Evolutionary conservation across 331 rosid genomes (phyloP), one percentile per base, ranked within the genome.

Genomic region (Cydonia oblonga): DNA sequence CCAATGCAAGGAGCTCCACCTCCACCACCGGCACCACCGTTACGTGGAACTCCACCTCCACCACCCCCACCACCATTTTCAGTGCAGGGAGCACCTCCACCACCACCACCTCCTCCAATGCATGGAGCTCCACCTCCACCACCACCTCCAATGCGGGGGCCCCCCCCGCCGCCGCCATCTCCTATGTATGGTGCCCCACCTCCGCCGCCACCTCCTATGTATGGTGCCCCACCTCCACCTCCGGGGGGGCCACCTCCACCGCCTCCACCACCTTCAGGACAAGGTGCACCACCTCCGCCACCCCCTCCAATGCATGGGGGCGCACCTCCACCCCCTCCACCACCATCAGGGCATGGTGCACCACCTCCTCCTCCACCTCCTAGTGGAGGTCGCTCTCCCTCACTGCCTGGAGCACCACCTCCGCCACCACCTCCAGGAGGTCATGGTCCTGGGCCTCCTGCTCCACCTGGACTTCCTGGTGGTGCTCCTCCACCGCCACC

Each of bases 401-500:
- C 77, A 64, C 5, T 19, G 3, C 71, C 16, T 30, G 80, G 87
- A 56, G 87, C 75, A 6, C 86, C 86, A 14, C 84, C 89, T 5
- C 89, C 93, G 1, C 90, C 90, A 5, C 88, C 93, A 46, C 88
- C 89, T 57, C 82, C 84, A 19, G 84, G 89, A 59, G 83, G 32
- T 78, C 70, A 63, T 33, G 77, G 66, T 64, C 80, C 83, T 19
- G 82, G 85, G 22, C 87, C 86, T 30, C 96, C 95, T 40, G 74
- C 87, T 79, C 91, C 96, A 54, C 93, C 88, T 72, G 69, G 84
- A 76, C 88, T 83, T 77, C 91, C 88, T 51, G 91, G 96, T 62
- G 91, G 92, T 64, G 84, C 83, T 66, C 95, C 96, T 28, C 96
- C 92, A 54, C 97, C 97, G 75, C 96, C 96, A 18, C 54, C 54